These are phyloP conservation scores for Globisporangium canariense DNA, from an alignment of 352 stramenopile species.

Conservation along the genomic window DNA sequence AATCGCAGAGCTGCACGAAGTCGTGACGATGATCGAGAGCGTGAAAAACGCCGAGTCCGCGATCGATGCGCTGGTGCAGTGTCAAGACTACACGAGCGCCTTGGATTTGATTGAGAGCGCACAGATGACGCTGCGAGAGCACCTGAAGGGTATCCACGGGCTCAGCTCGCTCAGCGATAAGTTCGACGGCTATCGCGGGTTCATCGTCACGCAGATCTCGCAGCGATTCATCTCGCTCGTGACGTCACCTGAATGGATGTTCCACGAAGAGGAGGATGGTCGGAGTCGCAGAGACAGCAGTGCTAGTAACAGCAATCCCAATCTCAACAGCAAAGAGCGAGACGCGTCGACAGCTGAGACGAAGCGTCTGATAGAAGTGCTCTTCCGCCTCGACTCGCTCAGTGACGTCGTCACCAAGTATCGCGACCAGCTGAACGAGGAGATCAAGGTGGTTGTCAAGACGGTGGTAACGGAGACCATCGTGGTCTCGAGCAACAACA, in stretches of 20 bases:
- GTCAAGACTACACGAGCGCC: conserved; percentile 77
- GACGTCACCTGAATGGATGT: conserved; percentile 81
- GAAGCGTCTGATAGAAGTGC: conserved; percentile 56
- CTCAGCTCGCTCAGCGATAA: conserved; percentile 74
- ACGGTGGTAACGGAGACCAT: conserved; percentile 89
- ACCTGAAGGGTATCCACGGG: conserved; percentile 77
- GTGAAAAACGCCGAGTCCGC: conserved; percentile 82
- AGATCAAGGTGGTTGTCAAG: conserved; percentile 87
- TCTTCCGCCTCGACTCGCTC: conserved; percentile 75
- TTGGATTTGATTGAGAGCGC: conserved; percentile 78
- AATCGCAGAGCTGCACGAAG: conserved; percentile 76
- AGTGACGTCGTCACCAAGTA: conserved; percentile 73
- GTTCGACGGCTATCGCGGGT: conserved; percentile 59
- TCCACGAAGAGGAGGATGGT: conserved; percentile 46
- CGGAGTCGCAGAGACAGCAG: conserved; percentile 19
- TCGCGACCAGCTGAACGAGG: conserved; percentile 76
- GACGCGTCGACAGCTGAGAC: conserved; percentile 38
- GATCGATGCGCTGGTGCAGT: conserved; percentile 81
- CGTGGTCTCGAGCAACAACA: conserved; percentile 53
- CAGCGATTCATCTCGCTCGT: conserved; percentile 78
- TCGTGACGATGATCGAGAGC: conserved; percentile 81
- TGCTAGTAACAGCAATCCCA: conserved; percentile 11
- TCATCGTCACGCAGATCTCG: conserved; percentile 78
- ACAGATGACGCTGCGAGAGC: conserved; percentile 56
- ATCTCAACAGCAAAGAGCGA: conserved; percentile 30